Evolutionary conservation across 208 protist genomes (phyloP).

Genomic region (Wallacemonas collosoma): DNA sequence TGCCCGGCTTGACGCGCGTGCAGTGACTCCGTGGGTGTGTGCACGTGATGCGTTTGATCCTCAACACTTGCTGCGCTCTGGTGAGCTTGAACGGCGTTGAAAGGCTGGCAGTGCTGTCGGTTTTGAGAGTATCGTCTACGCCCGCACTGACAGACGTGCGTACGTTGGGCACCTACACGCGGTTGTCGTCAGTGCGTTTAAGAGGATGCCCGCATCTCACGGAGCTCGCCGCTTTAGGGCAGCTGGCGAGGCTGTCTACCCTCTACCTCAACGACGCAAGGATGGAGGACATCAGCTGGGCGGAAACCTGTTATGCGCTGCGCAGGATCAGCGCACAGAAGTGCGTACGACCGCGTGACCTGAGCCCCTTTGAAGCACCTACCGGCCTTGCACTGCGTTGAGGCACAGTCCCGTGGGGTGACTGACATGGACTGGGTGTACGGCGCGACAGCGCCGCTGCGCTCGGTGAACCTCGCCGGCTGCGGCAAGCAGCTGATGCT

Average conservation of each 20-base stretch:
- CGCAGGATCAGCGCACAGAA: not conserved
- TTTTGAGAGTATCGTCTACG: not conserved
- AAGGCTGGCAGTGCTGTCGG: not conserved
- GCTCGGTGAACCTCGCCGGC: not conserved
- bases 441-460: constrained; percentile 11
- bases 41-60: not conserved
- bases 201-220: not conserved
- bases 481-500: constrained; percentile 10
- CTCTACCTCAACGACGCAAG: not conserved
- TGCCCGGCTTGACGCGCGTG: not conserved
- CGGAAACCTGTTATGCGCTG: not conserved
- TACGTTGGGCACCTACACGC: not conserved
- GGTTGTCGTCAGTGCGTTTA: not conserved
- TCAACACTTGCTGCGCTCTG: not conserved
- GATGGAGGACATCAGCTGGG: not conserved
- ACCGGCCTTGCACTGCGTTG: not conserved
- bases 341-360: not conserved
- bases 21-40: not conserved
- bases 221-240: not conserved
- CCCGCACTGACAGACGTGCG: not conserved
- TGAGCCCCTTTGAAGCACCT: constrained; percentile 15
- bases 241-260: not conserved
- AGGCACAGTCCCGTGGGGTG: not conserved
- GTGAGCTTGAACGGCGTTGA: not conserved
- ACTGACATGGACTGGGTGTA: constrained; percentile 12